phyloP scores from a whole-genome alignment of 176 grass and related monocot species.

The Aegilops umbellulata region DNA sequence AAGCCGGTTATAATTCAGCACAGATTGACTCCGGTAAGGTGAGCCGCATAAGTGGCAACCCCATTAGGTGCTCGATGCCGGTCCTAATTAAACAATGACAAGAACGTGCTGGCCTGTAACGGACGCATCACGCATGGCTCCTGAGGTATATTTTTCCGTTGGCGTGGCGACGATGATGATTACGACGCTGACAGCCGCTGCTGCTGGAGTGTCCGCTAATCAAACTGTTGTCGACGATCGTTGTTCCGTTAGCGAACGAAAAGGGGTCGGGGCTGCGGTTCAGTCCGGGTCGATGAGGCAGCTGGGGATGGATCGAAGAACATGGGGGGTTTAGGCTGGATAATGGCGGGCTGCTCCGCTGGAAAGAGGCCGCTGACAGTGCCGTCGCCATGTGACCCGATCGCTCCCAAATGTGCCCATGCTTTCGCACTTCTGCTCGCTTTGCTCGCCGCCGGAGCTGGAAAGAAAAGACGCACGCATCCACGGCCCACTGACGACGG shows the following conservation, averaged over 20 bases:
- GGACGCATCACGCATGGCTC: background rate
- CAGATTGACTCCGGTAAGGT: background rate
- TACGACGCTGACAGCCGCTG: background rate
- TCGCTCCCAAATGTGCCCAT: background rate
- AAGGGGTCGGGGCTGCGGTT: too few species aligned
- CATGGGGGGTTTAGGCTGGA: slow-evolving; percentile 22
- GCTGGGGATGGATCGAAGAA: background rate
- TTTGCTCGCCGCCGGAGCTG: background rate
- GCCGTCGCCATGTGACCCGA: slow-evolving; percentile 20
- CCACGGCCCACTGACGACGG: too few species aligned
- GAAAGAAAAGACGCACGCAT: background rate
- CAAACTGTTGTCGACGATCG: too few species aligned
- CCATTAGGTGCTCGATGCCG: too few species aligned
- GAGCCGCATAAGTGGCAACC: too few species aligned
- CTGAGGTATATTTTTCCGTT: background rate
- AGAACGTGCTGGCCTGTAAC: background rate
- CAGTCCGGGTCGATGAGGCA: too few species aligned
- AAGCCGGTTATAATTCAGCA: background rate
- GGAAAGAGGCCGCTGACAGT: slow-evolving; percentile 31
- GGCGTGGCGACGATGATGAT: background rate
- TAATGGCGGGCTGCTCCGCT: slow-evolving; percentile 14
- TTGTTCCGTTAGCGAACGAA: too few species aligned
- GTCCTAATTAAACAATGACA: background rate
- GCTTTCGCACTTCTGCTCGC: background rate
- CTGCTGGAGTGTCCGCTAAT: too few species aligned